Evolutionary conservation across 768 basidiomycete species (phyloP).

Genomic region (Naganishia vaughanmartiniae): DNA sequence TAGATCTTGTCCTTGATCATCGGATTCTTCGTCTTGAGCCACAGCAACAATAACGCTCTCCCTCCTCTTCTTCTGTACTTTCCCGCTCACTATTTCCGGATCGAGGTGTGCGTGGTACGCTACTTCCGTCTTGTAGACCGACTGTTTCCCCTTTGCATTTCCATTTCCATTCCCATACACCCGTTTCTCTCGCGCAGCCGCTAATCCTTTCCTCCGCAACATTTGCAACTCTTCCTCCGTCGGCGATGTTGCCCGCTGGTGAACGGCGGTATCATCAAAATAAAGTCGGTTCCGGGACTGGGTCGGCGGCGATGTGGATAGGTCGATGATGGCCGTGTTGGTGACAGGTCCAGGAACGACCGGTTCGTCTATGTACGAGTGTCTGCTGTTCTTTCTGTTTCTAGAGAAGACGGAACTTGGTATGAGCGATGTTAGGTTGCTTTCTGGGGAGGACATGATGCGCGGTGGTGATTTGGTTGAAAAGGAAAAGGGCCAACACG

Average conservation of each 20-base stretch:
- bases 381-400: slow-evolving; percentile 4
- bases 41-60: background rate
- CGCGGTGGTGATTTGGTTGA: background rate
- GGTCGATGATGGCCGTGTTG: background rate
- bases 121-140: background rate
- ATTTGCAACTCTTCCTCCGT: background rate
- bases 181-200: background rate
- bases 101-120: background rate
- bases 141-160: slow-evolving; percentile 10
- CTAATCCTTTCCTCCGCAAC: background rate
- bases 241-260: background rate
- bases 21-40: background rate
- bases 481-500: background rate
- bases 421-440: slow-evolving; percentile 7
- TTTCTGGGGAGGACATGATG: background rate
- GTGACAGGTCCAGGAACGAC: slow-evolving; percentile 4
- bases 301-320: background rate
- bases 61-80: background rate
- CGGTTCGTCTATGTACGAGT: background rate
- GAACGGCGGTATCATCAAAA: background rate
- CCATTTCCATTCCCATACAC: background rate
- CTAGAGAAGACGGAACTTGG: slow-evolving; percentile 10
- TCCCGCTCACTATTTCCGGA: background rate
- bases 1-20: slow-evolving; percentile 21
- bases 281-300: background rate